Evolutionary conservation across 768 basidiomycete species (phyloP), one percentile per base, ranked within the genome.

Genomic region (Podaxis mareebaensis): DNA sequence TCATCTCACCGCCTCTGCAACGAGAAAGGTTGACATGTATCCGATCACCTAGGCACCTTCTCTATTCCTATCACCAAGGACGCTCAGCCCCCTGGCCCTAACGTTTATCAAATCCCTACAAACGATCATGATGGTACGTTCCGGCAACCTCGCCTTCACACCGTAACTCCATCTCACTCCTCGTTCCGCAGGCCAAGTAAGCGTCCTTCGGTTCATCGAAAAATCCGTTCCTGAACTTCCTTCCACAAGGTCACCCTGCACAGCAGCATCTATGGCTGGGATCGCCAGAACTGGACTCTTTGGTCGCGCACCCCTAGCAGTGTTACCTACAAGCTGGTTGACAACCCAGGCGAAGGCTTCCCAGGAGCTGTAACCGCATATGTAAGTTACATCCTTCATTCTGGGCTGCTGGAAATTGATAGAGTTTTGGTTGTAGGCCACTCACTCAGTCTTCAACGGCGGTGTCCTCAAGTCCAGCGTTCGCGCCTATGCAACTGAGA

Each of bases 191-290:
- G 69, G 70, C 53, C 53, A 74, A 65, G 68, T 72, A 55, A n/a
- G 65, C 55, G 53, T 46, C 8, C 38, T 6, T 7, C 20, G 12
- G 11, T 11, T 20, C 38, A 30, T 54, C n/a, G n/a, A 8, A 17
- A 5, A 15, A 33, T 39, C n/a, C 22, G 26, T 15, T 20, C 8
- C 33, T 33, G 17, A 12, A 48, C 46, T n/a, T 4, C 39, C 58
- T 20, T 30, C 70, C 69, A 70, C 10, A 67, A 79, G 70, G 81
- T 83, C 38, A 85, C 83, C 1, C 74, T 87, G 1, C 86, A 87
- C 68, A 85, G 85, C 0, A 85, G 86, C 1, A 78, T 78, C 17
- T 72, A 76, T 57, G 85, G 86, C 20, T 88, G 81, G 79, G 87
- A 87, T 67, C 77, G 80, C 15, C 79, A 81, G 6, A 82, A 81